A percentile compares a stretch with the other conserved stretches of the same genome.
phyloP scores from a whole-genome alignment of 192 early-diverging fungal species.

The Gamsiella multidivaricata region DNA sequence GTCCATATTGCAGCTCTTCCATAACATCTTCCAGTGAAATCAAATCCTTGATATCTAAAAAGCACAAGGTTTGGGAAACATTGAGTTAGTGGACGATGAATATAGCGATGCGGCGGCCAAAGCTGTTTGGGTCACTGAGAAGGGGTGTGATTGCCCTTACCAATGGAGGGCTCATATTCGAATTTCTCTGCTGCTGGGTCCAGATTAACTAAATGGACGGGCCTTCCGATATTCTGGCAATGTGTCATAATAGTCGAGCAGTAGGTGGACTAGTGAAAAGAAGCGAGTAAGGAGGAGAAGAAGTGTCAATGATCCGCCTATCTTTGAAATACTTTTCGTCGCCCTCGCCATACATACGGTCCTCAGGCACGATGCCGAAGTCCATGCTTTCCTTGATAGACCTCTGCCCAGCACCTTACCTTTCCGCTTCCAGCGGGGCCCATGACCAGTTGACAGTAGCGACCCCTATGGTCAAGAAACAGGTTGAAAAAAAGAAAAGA shows the following conservation, averaged over 20 bases:
- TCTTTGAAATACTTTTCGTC: too few species aligned
- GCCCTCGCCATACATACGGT: too few species aligned
- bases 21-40: conserved; percentile 99
- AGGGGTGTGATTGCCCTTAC: conserved; percentile 37
- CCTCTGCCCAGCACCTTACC: too few species aligned
- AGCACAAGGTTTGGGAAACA: neutral
- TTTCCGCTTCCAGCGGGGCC: conserved; percentile 95
- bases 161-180: conserved; percentile 90
- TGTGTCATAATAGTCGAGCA: conserved; percentile 96
- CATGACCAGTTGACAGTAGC: conserved; percentile 94
- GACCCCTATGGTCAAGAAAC: conserved; percentile 62
- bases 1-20: conserved; percentile 96
- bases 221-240: conserved; percentile 82
- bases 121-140: neutral
- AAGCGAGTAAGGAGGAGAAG: neutral
- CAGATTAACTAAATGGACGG: conserved; percentile 94
- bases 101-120: neutral
- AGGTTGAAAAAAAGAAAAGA: neutral
- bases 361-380: too few species aligned
- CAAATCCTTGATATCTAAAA: conserved; percentile 89
- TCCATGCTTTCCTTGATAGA: too few species aligned
- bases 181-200: conserved; percentile 98
- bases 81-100: neutral
- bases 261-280: conserved; percentile 80
- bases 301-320: neutral